phyloP scores from a whole-genome alignment of 2,329 filamentous ascomycete species.

The Calycina herbarum region DNA sequence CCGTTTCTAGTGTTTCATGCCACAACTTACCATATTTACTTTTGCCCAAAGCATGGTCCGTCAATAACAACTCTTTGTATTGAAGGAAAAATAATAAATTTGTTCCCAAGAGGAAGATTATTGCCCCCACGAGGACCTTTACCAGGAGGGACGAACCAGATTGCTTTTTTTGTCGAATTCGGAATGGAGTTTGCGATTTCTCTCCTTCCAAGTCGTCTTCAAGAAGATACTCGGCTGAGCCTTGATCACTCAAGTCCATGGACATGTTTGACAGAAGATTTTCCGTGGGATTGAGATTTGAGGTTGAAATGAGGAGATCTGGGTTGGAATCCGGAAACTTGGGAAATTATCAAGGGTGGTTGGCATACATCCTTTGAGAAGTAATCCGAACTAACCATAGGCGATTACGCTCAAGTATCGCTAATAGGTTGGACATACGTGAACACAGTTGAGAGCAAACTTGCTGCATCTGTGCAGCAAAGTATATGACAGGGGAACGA shows the following conservation, averaged over 20 bases:
- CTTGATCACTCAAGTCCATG: constrained; percentile 2
- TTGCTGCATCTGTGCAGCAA: too few species aligned
- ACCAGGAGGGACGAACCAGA: not conserved
- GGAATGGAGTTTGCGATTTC: constrained; percentile 2
- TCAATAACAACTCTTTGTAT: constrained; percentile 4
- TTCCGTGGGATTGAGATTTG: not conserved
- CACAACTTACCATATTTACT: constrained; percentile 3
- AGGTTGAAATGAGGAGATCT: not conserved
- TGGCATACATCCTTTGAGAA: constrained; percentile 1
- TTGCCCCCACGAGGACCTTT: not conserved
- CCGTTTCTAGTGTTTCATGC: not conserved
- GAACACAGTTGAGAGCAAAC: too few species aligned
- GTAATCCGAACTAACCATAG: not conserved
- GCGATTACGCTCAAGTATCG: not conserved
- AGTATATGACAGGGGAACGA: too few species aligned
- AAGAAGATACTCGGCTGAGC: constrained; percentile 4
- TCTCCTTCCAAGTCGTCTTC: constrained; percentile 4
- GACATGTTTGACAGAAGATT: not conserved
- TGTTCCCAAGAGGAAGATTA: constrained; percentile 7
- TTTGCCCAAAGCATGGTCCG: constrained; percentile 1
- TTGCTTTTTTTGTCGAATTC: constrained; percentile 3
- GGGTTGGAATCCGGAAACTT: not conserved
- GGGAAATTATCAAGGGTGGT: not conserved
- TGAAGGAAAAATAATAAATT: not conserved
- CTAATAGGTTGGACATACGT: too few species aligned